A percentile compares a stretch with the other conserved stretches of the same genome.
These are phyloP conservation scores for Penicilliopsis zonata DNA, from an alignment of 495 filamentous ascomycete genomes.

Conservation along the genomic window DNA sequence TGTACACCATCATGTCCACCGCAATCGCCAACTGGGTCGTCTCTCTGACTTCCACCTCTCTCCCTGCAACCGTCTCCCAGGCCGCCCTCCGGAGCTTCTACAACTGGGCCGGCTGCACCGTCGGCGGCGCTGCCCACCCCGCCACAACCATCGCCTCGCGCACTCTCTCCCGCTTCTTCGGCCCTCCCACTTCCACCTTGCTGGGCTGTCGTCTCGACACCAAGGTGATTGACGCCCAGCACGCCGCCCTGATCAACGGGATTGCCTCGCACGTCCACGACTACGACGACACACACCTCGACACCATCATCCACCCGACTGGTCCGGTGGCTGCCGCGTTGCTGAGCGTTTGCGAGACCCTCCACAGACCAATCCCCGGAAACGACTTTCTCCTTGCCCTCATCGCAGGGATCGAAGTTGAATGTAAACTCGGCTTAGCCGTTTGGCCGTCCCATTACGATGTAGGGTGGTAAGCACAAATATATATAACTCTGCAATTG, in stretches of 20 bases:
- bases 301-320: slow-evolving; percentile 43
- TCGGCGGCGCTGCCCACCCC: slow-evolving; percentile 33
- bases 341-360: slow-evolving; percentile 27
- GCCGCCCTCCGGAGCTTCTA: slow-evolving; percentile 23
- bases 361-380: slow-evolving; percentile 23
- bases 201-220: slow-evolving; percentile 20
- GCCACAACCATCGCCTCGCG: slow-evolving; percentile 33
- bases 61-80: slow-evolving; percentile 7
- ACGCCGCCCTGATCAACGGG: slow-evolving; percentile 41
- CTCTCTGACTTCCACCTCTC: slow-evolving; percentile 2
- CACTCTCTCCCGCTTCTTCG: slow-evolving; percentile 31
- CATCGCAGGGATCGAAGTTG: slow-evolving; percentile 38
- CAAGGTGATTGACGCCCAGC: slow-evolving; percentile 33
- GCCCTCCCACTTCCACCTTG: slow-evolving; percentile 28
- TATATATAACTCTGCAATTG: no score
- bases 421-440: slow-evolving; percentile 35
- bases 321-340: slow-evolving; percentile 39
- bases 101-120: slow-evolving; percentile 41
- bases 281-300: slow-evolving; percentile 46
- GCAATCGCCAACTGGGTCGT: slow-evolving; percentile 4
- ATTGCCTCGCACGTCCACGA: slow-evolving; percentile 44
- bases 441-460: slow-evolving; percentile 44
- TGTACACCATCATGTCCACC: slow-evolving; percentile 4
- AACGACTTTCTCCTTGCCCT: slow-evolving; percentile 36
- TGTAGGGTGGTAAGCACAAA: slow-evolving; percentile 40